Evolutionary conservation across 1,139 yeast species (phyloP).

Genomic region (Oligophagozyma castellii): DNA sequence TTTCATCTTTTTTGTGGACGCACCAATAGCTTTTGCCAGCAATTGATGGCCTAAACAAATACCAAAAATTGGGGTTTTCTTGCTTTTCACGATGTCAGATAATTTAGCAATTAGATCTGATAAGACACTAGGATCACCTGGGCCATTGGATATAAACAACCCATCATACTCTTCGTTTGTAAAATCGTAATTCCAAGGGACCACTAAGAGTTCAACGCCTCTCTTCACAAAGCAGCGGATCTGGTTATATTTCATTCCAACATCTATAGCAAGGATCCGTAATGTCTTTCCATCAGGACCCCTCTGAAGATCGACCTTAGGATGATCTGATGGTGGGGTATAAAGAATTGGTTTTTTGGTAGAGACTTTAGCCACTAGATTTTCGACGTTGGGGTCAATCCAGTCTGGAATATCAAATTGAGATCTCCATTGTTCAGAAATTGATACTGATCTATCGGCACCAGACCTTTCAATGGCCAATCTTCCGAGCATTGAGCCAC

Average conservation of each 20-base stretch:
- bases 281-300: constrained; percentile 63
- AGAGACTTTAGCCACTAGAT: constrained; percentile 87
- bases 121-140: constrained; percentile 96
- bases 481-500: constrained; percentile 91
- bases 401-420: constrained; percentile 71
- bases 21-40: constrained; percentile 92
- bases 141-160: constrained; percentile 93
- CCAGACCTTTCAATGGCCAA: constrained; percentile 43
- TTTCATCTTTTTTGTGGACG: constrained; percentile 78
- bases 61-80: constrained; percentile 78
- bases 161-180: constrained; percentile 76
- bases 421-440: constrained; percentile 39
- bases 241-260: constrained; percentile 97
- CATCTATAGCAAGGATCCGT: constrained; percentile 84
- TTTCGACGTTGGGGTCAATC: constrained; percentile 84
- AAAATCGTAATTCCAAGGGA: constrained; percentile 91
- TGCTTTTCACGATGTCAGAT: constrained; percentile 42
- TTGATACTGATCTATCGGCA: constrained; percentile 30
- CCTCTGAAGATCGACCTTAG: constrained; percentile 29
- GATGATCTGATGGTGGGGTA: constrained; percentile 40
- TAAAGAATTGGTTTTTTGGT: constrained; percentile 61
- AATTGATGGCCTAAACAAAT: constrained; percentile 98
- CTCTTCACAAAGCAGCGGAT: constrained; percentile 92
- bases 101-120: constrained; percentile 33
- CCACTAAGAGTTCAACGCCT: constrained; percentile 92